Evolutionary conservation across 495 filamentous ascomycete genomes (phyloP).

Genomic region (Aspergillus nanangensis): DNA sequence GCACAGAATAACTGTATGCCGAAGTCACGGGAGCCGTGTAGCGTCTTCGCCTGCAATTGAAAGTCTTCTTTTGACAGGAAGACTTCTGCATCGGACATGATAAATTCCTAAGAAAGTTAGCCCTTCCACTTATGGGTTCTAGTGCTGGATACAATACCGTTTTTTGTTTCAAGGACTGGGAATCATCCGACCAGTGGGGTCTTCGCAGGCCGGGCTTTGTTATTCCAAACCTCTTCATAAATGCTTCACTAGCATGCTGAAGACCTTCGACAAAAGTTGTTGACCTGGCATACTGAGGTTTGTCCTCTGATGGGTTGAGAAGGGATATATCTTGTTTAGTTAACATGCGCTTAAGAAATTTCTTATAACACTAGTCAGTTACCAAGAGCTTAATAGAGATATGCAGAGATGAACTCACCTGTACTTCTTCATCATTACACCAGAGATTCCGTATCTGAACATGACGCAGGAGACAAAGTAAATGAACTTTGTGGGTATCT

Average conservation of each 20-base stretch:
- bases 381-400: no score
- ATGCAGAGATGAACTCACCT: slow-evolving; percentile 41
- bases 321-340: slow-evolving; percentile 54
- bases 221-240: slow-evolving; percentile 60
- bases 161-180: slow-evolving; percentile 55
- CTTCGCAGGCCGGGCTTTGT: slow-evolving; percentile 66
- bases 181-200: slow-evolving; percentile 66
- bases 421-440: slow-evolving; percentile 74
- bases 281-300: slow-evolving; percentile 66
- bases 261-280: slow-evolving; percentile 76
- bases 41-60: slow-evolving; percentile 53
- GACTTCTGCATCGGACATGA: slow-evolving; percentile 35
- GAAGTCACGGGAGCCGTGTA: slow-evolving; percentile 80
- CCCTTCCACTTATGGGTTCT: no score
- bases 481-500: slow-evolving; percentile 79
- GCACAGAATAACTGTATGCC: slow-evolving; percentile 90
- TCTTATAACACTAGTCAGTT: slow-evolving; percentile 19
- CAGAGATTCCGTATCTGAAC: slow-evolving; percentile 72
- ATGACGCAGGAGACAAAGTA: slow-evolving; percentile 77
- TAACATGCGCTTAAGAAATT: slow-evolving; percentile 54
- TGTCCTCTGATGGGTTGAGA: slow-evolving; percentile 57
- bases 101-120: slow-evolving; percentile 29
- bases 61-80: slow-evolving; percentile 66
- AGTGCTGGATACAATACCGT: no score
- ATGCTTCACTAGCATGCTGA: slow-evolving; percentile 61